Evolutionary conservation across 805 yeast genomes (phyloP), one percentile per base, ranked within the genome.

Genomic region (Brettanomyces sp.): DNA sequence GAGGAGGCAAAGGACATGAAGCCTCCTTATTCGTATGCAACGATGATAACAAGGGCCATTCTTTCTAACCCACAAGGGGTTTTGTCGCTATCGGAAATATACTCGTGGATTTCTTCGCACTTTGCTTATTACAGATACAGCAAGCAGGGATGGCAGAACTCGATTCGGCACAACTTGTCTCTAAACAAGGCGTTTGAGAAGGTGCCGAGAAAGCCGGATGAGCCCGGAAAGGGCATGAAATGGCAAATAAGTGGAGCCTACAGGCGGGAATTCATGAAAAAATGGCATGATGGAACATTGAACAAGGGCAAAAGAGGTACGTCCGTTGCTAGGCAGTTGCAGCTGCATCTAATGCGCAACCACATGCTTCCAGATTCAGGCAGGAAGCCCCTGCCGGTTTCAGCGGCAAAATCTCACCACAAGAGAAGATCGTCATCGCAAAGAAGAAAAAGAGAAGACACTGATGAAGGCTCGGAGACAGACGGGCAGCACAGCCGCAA

Each of bases 191-290:
- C 99, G 13, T 93, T 93, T 67, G 98, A 91, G 58, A 93, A 93
- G 66, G 97, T 91, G 22, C 96, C 98, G 37, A 76, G 99, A 58
- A 78, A 85, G 60, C 90, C 95, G 30, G 84, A 88, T 63, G 98
- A 93, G 67, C 97, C 98, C 0, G 99, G 99, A 14, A 93, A 93
- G 64, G 98, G 99, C 52, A 91, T 93, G 95, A 93, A 93, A 66
- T 93, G 99, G 99, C 95, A 89, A 67, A 90, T 93, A 48, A 80
- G 89, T 51, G 93, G 87, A 37, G 69, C 80, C 42, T 91, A 85
- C 62, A 82, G 84, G 56, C 81, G 80, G 40, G 99, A 93, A 52
- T 90, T 90, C 57, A 65, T 90, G 60, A 77, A 74, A 54, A 86
- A 89, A 67, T 80, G 90, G 67, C 78, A 77, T 48, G 80, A 76